phyloP scores from a whole-genome alignment of 208 protist species.

The Plasmodiophora brassicae region DNA sequence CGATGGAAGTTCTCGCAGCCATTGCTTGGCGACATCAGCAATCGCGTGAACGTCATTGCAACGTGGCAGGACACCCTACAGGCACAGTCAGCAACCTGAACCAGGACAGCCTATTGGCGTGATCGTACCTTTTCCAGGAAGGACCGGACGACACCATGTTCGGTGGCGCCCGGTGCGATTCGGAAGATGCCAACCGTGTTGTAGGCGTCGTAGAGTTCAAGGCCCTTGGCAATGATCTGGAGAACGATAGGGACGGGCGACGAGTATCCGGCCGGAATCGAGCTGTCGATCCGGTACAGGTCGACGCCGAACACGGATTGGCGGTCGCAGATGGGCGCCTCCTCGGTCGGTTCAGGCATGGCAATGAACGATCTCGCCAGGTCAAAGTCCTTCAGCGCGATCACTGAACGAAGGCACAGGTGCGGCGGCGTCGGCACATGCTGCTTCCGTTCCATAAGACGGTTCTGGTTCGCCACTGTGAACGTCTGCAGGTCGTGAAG shows the following conservation, averaged over 20 bases:
- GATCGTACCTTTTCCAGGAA: too few relatives aligned
- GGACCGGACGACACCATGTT: background rate
- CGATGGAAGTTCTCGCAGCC: background rate
- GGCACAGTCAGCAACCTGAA: too few relatives aligned
- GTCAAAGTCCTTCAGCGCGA: background rate
- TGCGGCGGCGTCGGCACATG: background rate
- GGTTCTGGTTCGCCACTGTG: background rate
- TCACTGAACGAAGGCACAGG: background rate
- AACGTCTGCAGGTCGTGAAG: background rate
- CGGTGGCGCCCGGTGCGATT: background rate
- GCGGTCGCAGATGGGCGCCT: background rate
- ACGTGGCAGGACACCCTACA: background rate
- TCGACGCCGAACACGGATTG: slow-evolving; percentile 18
- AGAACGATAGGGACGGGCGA: background rate
- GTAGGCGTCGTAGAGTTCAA: background rate
- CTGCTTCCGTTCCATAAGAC: background rate
- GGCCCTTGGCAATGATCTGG: background rate
- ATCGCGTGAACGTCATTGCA: slow-evolving; percentile 8
- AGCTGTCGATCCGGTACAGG: background rate
- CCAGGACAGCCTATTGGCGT: too few relatives aligned
- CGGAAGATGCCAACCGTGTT: background rate
- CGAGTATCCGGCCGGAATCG: background rate
- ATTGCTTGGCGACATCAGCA: slow-evolving; percentile 26
- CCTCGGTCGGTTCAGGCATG: too few relatives aligned
- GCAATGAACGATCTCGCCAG: too few relatives aligned